These are phyloP conservation scores for Crucihimalaya himalaica DNA, from an alignment of 345 rosid species.

Conservation along the genomic window DNA sequence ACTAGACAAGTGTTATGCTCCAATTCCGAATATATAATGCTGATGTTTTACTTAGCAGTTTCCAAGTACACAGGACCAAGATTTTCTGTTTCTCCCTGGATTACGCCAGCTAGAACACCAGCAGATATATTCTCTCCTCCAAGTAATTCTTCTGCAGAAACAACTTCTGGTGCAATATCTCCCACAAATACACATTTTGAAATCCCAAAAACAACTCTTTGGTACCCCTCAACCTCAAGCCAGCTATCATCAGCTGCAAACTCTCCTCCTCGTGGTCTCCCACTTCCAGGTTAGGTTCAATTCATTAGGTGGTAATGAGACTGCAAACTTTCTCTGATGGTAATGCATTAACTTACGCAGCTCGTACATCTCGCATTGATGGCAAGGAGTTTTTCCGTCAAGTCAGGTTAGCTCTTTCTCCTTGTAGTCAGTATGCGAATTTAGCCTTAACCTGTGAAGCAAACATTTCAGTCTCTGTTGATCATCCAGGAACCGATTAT, in stretches of 20 bases:
- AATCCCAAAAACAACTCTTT: constrained; percentile 21
- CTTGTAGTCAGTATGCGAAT: neutral
- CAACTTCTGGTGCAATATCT: constrained; percentile 61
- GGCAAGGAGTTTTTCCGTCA: constrained; percentile 92
- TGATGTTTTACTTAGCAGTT: constrained; percentile 37
- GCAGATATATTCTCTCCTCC: constrained; percentile 64
- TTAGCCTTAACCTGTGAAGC: neutral
- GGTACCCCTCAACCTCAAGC: constrained; percentile 81
- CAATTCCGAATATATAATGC: neutral
- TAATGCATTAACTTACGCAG: constrained; percentile 27
- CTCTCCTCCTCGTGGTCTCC: constrained; percentile 70
- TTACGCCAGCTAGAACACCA: constrained; percentile 47
- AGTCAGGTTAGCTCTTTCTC: constrained; percentile 52
- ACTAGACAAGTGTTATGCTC: neutral
- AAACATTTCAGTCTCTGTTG: constrained; percentile 7
- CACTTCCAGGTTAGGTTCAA: constrained; percentile 57
- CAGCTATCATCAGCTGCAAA: constrained; percentile 87
- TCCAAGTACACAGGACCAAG: constrained; percentile 51
- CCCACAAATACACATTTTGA: constrained; percentile 33
- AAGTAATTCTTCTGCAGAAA: constrained; percentile 57
- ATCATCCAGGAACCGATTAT: constrained; percentile 64
- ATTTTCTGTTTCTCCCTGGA: constrained; percentile 60
- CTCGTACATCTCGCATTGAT: constrained; percentile 61
- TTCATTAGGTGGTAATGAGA: no score
- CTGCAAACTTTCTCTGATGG: neutral